Conservation (phyloP, 1,139 yeast species). For the Taphrina confusa region DNA sequence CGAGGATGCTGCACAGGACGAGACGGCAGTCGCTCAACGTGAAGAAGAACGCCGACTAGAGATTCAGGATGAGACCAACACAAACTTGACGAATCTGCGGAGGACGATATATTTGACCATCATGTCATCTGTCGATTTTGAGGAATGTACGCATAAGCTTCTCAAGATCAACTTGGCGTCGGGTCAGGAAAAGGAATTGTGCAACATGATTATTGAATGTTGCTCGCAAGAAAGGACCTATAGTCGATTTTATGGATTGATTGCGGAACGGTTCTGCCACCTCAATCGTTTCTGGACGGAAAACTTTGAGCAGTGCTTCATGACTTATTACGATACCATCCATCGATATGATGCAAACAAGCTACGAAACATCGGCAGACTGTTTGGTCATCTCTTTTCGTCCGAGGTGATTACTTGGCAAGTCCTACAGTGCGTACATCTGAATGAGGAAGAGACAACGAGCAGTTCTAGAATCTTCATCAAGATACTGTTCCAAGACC, state of each 20-base stretch:
- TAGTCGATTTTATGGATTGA: conserved; percentile 78
- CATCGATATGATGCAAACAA: conserved; percentile 73
- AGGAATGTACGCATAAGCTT: conserved; percentile 89
- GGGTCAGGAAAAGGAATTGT: conserved; percentile 51
- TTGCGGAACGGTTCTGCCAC: conserved; percentile 67
- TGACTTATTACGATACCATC: conserved; percentile 57
- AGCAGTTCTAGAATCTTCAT: conserved; percentile 80
- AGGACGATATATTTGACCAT: conserved; percentile 76
- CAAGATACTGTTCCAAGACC: conserved; percentile 76
- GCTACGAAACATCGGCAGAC: conserved; percentile 74
- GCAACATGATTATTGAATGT: conserved; percentile 76
- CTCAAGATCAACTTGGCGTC: conserved; percentile 49
- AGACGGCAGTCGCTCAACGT: conserved; percentile 42
- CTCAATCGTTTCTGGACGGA: conserved; percentile 58
- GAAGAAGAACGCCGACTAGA: conserved; percentile 38
- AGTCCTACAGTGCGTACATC: conserved; percentile 53
- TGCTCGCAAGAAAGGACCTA: conserved; percentile 87
- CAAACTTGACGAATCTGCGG: conserved; percentile 62
- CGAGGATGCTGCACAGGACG: conserved; percentile 43
- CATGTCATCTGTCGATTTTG: conserved; percentile 91
- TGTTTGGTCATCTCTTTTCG: conserved; percentile 84
- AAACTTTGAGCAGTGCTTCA: conserved; percentile 58
- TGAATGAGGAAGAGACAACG: conserved; percentile 73
- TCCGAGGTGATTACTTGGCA: conserved; percentile 70
- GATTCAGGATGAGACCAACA: conserved; percentile 69